Evolutionary conservation across 495 filamentous ascomycete genomes (phyloP).

Genomic region (Neurospora sublineolata): DNA sequence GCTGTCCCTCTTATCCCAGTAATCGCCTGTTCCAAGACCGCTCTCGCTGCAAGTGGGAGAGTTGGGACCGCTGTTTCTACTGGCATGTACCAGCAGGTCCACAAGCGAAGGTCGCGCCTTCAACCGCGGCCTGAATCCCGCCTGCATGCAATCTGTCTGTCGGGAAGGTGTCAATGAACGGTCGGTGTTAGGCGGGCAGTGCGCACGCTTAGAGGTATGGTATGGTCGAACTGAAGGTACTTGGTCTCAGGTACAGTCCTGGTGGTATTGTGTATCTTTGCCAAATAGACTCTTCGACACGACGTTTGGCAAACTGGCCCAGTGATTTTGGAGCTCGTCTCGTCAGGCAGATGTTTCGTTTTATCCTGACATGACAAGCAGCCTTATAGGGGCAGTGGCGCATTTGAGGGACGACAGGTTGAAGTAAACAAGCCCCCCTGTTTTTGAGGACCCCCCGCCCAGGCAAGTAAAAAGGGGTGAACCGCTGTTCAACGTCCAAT

Average conservation of each 20-base stretch:
- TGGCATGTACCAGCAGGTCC: slow-evolving; percentile 49
- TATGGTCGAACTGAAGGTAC: background rate
- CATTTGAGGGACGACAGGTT: background rate
- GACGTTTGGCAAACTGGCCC: background rate
- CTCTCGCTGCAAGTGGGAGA: background rate
- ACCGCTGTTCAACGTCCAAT: background rate
- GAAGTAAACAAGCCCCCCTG: background rate
- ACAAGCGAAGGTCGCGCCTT: slow-evolving; percentile 62
- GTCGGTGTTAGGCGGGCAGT: background rate
- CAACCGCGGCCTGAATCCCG: slow-evolving; percentile 43
- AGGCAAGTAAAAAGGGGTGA: background rate
- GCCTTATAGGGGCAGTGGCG: background rate
- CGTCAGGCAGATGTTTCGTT: background rate
- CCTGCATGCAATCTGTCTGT: slow-evolving; percentile 17
- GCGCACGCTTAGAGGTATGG: too few species aligned
- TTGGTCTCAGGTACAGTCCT: background rate
- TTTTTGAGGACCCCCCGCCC: background rate
- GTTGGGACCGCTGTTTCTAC: slow-evolving; percentile 14
- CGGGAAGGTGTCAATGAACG: background rate
- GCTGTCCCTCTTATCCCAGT: slow-evolving; percentile 15
- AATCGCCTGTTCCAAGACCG: slow-evolving; percentile 13
- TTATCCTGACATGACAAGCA: background rate
- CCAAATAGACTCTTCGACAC: background rate
- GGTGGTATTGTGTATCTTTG: background rate
- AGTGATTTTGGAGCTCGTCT: background rate